Evolutionary conservation across 352 stramenopile species (phyloP), one percentile per base, ranked within the genome.

Genomic region (Lagenidium sp.): DNA sequence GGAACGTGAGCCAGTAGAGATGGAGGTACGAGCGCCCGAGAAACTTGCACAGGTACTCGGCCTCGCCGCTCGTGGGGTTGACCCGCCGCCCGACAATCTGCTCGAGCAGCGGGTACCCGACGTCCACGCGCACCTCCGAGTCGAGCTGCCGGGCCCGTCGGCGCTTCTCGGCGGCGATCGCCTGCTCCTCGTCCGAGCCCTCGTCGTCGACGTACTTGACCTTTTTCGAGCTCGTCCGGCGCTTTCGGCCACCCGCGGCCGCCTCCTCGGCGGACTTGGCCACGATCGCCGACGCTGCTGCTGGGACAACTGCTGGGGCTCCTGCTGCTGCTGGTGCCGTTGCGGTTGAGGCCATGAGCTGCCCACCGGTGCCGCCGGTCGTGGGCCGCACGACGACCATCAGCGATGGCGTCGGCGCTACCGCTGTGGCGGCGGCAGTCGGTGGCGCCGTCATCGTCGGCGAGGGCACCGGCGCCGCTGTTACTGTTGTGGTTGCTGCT

Each of bases 21-120:
- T 95, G 84, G 52, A 95, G 60, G 42, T 93, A 94, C 28, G 84
- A 95, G 4, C 82, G 75, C 8, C 78, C 76, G 11, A 85, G 58
- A 39, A 94, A 94, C 47, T 95, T 95, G 70, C 74, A 87, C 57
- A 93, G 47, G 34, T 94, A 95, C 52, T 95, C 82, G 20, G 81
- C 60, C 18, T 68, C 50, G 11, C 80, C 78, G 2, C 57, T 87
- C 6, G 67, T 68, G 36, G 74, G 64, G 52, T 92, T 90, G 31
- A 90, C 76, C 2, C 82, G 79, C 21, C 82, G 78, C 24, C 82
- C 82, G 3, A 92, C 70, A 52, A 95, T 89, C 47, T 87, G 70
- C 36, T 93, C 82, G 31, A 95, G 48, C 26, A 76, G 50, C 4
- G 76, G 80, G 29, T 87, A 86, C 2, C 63, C 65, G 24, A 68